These are phyloP conservation scores for Aspergillus ustus DNA, from an alignment of 2,329 filamentous ascomycete genomes.

Conservation along the genomic window DNA sequence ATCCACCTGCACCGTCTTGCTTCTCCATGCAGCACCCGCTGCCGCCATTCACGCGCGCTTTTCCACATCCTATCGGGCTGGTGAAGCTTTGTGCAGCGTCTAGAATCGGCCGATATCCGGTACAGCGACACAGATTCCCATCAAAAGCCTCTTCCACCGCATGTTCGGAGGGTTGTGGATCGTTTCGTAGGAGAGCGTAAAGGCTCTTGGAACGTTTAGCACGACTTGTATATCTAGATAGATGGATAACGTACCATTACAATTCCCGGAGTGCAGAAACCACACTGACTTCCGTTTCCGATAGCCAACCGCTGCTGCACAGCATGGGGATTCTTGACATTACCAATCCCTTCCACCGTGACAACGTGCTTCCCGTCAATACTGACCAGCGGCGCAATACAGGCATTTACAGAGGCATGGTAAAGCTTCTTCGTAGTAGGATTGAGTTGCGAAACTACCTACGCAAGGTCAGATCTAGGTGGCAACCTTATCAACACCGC, in stretches of 20 bases:
- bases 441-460: constrained; percentile 88
- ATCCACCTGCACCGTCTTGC: constrained; percentile 62
- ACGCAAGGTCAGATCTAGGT: constrained; percentile 27
- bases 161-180: constrained; percentile 73
- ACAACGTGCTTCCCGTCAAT: constrained; percentile 98
- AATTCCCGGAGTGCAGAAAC: constrained; percentile 96
- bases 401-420: constrained; percentile 96
- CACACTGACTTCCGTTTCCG: constrained; percentile 89
- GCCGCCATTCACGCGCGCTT: constrained; percentile 62
- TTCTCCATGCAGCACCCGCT: constrained; percentile 74
- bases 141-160: constrained; percentile 97
- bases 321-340: constrained; percentile 83
- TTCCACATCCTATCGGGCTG: constrained; percentile 59
- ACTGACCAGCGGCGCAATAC: constrained; percentile 87
- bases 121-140: constrained; percentile 93
- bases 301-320: constrained; percentile 89
- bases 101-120: constrained; percentile 90
- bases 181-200: constrained; percentile 89
- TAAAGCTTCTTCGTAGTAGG: constrained; percentile 91
- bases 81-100: constrained; percentile 89
- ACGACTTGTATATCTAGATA: neutral
- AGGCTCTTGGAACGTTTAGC: constrained; percentile 64
- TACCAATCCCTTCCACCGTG: constrained; percentile 94
- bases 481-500: neutral
- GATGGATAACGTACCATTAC: constrained; percentile 68